A percentile compares a stretch with the other conserved stretches of the same genome.
phyloP scores from a whole-genome alignment of 2,329 filamentous ascomycete genomes.

The Arachnopeziza araneosa region DNA sequence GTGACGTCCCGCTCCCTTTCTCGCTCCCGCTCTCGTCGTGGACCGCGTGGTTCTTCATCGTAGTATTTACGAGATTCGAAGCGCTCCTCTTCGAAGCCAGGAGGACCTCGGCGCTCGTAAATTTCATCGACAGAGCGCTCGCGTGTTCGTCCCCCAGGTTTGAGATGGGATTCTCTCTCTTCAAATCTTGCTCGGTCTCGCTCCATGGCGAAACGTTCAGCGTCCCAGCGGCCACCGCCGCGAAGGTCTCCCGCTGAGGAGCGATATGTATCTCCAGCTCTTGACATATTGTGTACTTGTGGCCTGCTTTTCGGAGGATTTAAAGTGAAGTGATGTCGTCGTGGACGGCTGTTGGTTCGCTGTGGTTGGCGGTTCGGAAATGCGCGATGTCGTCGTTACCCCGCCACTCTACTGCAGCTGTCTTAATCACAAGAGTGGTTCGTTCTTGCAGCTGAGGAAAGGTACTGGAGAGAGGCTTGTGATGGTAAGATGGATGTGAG shows the following conservation, averaged over 20 bases:
- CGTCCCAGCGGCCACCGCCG: conserved; percentile 44
- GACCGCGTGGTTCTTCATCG: conserved; percentile 40
- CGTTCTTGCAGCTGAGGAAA: neutral
- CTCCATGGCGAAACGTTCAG: conserved; percentile 45
- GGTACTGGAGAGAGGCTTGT: no score
- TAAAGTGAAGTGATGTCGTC: neutral
- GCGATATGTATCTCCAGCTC: conserved; percentile 28
- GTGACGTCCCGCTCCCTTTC: conserved; percentile 41
- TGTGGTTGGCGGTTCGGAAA: neutral
- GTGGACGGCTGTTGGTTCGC: neutral
- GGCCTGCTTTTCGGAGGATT: neutral
- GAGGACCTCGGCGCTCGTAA: conserved; percentile 39
- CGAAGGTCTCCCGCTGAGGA: conserved; percentile 26
- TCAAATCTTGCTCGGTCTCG: conserved; percentile 39
- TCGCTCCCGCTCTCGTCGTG: conserved; percentile 45
- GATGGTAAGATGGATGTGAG: no score
- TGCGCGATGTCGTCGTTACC: neutral
- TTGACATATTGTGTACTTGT: conserved; percentile 16
- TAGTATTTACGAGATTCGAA: conserved; percentile 38
- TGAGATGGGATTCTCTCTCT: conserved; percentile 43
- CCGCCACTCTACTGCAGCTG: neutral
- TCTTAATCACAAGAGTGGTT: neutral
- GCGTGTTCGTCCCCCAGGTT: conserved; percentile 32
- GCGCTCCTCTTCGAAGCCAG: conserved; percentile 28
- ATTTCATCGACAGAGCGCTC: conserved; percentile 46